phyloP scores from a whole-genome alignment of 148 eudicot species.

The Euryodendron excelsum region DNA sequence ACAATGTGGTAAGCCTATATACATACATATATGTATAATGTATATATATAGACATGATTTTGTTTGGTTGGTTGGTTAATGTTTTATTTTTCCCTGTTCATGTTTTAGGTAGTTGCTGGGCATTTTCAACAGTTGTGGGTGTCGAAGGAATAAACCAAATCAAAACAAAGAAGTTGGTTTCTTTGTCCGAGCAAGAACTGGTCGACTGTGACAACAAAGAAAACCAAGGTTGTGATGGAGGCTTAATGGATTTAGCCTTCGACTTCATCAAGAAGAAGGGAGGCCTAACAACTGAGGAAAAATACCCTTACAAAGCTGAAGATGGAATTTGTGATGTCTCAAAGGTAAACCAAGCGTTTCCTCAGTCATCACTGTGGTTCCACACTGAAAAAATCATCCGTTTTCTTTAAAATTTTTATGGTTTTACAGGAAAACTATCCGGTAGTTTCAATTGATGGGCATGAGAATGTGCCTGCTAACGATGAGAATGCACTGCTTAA shows the following conservation, averaged over 20 bases:
- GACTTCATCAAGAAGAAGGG: conserved; percentile 69
- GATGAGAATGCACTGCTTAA: conserved; percentile 63
- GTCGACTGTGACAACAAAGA: conserved; percentile 73
- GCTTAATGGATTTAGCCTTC: conserved; percentile 81
- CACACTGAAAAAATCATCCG: not conserved
- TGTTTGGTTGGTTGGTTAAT: too few species aligned
- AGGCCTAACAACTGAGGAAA: conserved; percentile 63
- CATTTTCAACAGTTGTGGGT: conserved; percentile 77
- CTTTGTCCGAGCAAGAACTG: conserved; percentile 88
- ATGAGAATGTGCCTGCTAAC: conserved; percentile 69
- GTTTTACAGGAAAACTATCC: conserved; percentile 45
- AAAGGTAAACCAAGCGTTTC: too few species aligned
- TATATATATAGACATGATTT: too few species aligned
- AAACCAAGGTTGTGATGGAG: conserved; percentile 87
- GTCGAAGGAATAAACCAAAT: conserved; percentile 92
- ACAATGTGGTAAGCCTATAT: conserved; percentile 59
- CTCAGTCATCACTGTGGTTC: too few species aligned
- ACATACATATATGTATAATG: too few species aligned
- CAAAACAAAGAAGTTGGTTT: conserved; percentile 66
- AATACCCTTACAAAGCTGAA: conserved; percentile 66
- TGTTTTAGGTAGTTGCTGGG: conserved; percentile 95
- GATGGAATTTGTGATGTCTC: conserved; percentile 57
- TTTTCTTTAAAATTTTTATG: not conserved
- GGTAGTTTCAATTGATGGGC: conserved; percentile 77
- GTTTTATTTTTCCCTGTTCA: too few species aligned